Evolutionary conservation across 805 yeast species (phyloP).

Genomic region (Jamesozyma rosinii): DNA sequence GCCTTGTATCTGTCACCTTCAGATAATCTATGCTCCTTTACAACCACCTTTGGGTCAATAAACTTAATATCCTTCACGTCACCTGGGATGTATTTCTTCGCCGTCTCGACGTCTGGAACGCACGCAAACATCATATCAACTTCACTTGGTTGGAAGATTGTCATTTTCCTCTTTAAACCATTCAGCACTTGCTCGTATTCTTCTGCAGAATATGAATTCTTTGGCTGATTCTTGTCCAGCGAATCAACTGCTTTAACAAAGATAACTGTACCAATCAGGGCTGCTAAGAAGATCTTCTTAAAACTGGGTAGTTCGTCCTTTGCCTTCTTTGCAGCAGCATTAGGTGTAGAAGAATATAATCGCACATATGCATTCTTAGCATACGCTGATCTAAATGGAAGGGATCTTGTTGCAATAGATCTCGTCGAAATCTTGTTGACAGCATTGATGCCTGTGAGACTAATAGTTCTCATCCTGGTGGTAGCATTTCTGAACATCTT

Average conservation of each 20-base stretch:
- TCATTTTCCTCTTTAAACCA: constrained; percentile 43
- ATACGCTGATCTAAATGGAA: neutral
- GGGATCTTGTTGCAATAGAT: neutral
- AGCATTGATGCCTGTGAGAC: neutral
- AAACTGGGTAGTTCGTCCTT: constrained; percentile 29
- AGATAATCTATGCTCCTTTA: constrained; percentile 38
- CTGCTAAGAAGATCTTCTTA: constrained; percentile 31
- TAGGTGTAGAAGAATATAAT: neutral
- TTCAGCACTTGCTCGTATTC: constrained; percentile 39
- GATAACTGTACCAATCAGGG: constrained; percentile 38
- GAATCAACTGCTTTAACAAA: constrained; percentile 34
- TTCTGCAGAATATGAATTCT: constrained; percentile 27
- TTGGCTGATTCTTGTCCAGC: constrained; percentile 30
- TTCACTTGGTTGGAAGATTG: constrained; percentile 35
- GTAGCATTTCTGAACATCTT: neutral
- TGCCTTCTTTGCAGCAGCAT: neutral
- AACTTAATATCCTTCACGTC: constrained; percentile 21
- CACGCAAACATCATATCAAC: constrained; percentile 37
- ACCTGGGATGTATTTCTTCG: constrained; percentile 10
- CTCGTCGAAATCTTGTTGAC: neutral
- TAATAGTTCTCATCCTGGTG: neutral
- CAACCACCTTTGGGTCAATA: constrained; percentile 44
- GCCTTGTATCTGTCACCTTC: constrained; percentile 41
- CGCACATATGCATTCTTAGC: neutral
- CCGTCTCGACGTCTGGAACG: constrained; percentile 11